These are phyloP conservation scores for Aspergillus campestris DNA, from an alignment of 495 filamentous ascomycete species.

Conservation along the genomic window DNA sequence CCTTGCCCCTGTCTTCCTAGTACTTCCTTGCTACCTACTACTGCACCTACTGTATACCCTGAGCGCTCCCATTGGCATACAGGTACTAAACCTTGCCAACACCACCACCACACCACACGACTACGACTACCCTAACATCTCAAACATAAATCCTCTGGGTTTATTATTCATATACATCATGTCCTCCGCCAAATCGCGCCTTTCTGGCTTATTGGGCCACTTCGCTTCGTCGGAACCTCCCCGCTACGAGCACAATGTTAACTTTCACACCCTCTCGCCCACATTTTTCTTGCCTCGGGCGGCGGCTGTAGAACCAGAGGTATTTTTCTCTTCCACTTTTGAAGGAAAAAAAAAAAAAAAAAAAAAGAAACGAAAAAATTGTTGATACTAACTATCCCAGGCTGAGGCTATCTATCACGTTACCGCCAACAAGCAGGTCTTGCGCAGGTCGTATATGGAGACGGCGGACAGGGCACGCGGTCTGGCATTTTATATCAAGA, in stretches of 20 bases:
- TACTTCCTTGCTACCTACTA: too few relatives aligned
- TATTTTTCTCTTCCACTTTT: conserved; percentile 30
- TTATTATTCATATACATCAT: conserved; percentile 20
- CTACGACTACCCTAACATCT: too few relatives aligned
- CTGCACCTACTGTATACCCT: too few relatives aligned
- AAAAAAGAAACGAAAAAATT: too few relatives aligned
- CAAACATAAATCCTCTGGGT: too few relatives aligned
- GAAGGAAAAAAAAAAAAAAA: too few relatives aligned
- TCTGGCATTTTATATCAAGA: conserved; percentile 75
- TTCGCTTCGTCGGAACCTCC: conserved; percentile 26
- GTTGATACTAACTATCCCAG: conserved; percentile 21
- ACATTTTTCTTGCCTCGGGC: conserved; percentile 86
- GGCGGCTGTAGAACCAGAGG: conserved; percentile 82
- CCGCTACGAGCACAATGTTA: conserved; percentile 41
- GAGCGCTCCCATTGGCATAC: too few relatives aligned
- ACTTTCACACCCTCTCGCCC: conserved; percentile 77
- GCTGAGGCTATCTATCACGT: conserved; percentile 81
- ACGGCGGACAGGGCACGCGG: conserved; percentile 78
- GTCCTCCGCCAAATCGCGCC: conserved; percentile 48
- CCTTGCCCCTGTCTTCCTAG: neutral
- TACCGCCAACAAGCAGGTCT: conserved; percentile 64
- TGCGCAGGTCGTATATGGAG: conserved; percentile 70
- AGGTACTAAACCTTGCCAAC: too few relatives aligned
- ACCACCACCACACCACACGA: too few relatives aligned
- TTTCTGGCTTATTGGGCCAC: conserved; percentile 56